These are phyloP conservation scores for Nitzschia sp. DNA, from an alignment of 108 stramenopile species.

Conservation along the genomic window DNA sequence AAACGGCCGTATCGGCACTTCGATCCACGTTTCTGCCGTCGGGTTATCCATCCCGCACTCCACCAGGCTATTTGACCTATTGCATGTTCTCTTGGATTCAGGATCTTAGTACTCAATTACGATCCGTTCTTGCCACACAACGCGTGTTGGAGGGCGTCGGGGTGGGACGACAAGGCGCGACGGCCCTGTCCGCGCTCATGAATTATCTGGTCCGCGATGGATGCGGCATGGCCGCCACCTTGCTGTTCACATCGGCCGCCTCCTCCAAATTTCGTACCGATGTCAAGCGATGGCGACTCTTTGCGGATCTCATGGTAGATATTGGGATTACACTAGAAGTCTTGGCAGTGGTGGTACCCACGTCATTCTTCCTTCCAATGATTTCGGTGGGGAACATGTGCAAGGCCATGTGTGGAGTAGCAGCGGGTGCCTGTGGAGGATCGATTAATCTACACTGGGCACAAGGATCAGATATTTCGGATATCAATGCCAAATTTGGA, in stretches of 20 bases:
- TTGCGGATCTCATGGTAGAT: conserved; percentile 82
- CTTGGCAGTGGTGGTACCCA: conserved; percentile 49
- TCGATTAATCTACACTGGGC: conserved; percentile 84
- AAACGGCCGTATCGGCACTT: conserved; percentile 34
- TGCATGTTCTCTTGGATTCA: conserved; percentile 69
- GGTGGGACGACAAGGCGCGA: conserved; percentile 76
- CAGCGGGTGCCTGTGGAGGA: conserved; percentile 80
- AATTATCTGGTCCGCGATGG: conserved; percentile 86
- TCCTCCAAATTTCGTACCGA: conserved; percentile 64
- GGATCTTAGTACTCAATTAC: conserved; percentile 74
- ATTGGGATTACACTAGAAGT: conserved; percentile 84
- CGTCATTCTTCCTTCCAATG: conserved; percentile 67
- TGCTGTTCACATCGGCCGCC: conserved; percentile 75
- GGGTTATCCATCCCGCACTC: conserved; percentile 52
- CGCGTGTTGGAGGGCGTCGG: conserved; percentile 82
- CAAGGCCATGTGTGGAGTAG: conserved; percentile 86
- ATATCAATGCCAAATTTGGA: conserved; percentile 79
- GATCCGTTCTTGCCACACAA: conserved; percentile 81
- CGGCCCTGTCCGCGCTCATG: conserved; percentile 74
- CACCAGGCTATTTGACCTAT: conserved; percentile 67
- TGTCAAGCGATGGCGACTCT: conserved; percentile 79
- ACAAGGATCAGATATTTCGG: conserved; percentile 65
- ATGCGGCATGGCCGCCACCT: conserved; percentile 75
- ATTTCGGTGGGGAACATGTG: conserved; percentile 75
- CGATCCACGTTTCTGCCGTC: conserved; percentile 61